A percentile compares a stretch with the other conserved stretches of the same genome.
phyloP scores from a whole-genome alignment of 2,329 filamentous ascomycete species.

The Coniochaeta prunicola region DNA sequence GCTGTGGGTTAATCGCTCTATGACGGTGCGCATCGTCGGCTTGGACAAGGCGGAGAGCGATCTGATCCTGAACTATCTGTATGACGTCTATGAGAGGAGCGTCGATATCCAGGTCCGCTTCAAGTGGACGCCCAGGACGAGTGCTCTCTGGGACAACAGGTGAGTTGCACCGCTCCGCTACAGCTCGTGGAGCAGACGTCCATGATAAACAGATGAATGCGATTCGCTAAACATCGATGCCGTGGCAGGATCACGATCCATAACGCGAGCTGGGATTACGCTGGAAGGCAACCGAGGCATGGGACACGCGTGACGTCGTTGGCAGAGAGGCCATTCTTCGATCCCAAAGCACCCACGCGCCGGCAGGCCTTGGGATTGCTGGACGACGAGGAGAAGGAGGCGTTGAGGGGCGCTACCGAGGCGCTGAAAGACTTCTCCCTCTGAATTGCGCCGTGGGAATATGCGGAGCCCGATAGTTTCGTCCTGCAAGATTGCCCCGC shows the following conservation, averaged over 20 bases:
- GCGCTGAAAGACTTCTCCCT: slow-evolving; percentile 1
- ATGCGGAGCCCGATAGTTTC: not conserved
- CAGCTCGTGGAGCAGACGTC: not conserved
- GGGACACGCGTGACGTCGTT: slow-evolving; percentile 65
- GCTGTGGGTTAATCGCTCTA: slow-evolving; percentile 63
- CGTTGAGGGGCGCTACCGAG: slow-evolving; percentile 3
- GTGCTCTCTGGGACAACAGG: slow-evolving; percentile 66
- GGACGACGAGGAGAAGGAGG: slow-evolving; percentile 42
- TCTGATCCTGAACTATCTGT: slow-evolving; percentile 58
- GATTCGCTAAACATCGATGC: not conserved
- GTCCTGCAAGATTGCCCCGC: not conserved
- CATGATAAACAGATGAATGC: not conserved
- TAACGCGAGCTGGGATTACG: slow-evolving; percentile 69
- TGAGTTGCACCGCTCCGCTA: slow-evolving; percentile 19
- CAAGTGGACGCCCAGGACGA: slow-evolving; percentile 60
- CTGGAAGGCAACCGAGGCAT: slow-evolving; percentile 57
- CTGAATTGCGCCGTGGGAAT: slow-evolving; percentile 7
- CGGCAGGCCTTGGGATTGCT: slow-evolving; percentile 59
- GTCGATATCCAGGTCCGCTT: slow-evolving; percentile 67
- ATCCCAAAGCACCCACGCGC: slow-evolving; percentile 55
- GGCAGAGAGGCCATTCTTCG: slow-evolving; percentile 65
- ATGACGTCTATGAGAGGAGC: slow-evolving; percentile 60
- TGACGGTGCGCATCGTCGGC: slow-evolving; percentile 63
- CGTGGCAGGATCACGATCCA: slow-evolving; percentile 61
- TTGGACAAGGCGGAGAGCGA: slow-evolving; percentile 64